Percentiles rank a stretch among this genome's conserved stretches.
Evolutionary conservation across 106 monocot species (phyloP).

Genomic region (Hemerocallis citrina): DNA sequence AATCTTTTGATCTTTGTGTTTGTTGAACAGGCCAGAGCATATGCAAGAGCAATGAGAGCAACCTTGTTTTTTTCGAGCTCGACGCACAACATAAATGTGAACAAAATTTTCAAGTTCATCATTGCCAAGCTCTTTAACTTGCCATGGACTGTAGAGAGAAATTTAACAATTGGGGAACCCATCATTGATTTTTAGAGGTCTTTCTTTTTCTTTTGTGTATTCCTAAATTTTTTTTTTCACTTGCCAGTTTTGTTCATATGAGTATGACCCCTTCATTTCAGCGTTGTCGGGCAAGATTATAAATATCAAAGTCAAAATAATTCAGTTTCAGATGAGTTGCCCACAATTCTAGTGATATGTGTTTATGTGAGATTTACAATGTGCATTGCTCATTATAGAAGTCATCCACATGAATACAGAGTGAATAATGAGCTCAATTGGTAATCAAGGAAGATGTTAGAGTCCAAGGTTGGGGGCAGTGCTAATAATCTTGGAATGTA

Average conservation of each 20-base stretch:
- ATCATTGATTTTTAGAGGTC: conserved; percentile 75
- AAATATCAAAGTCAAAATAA: too few species aligned
- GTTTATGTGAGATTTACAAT: too few species aligned
- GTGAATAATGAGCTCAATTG: too few species aligned
- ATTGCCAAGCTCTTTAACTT: conserved; percentile 81
- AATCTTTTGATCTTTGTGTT: not conserved
- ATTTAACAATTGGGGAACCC: conserved; percentile 89
- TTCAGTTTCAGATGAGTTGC: too few species aligned
- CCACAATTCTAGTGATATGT: too few species aligned
- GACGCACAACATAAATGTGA: conserved; percentile 88
- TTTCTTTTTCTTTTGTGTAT: conserved; percentile 5
- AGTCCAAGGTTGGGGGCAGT: too few species aligned
- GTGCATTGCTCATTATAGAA: too few species aligned
- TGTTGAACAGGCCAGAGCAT: conserved; percentile 75
- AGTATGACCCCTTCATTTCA: too few species aligned
- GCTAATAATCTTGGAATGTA: too few species aligned
- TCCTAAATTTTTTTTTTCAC: conserved; percentile 7
- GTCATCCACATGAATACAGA: too few species aligned
- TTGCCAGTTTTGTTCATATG: conserved; percentile 24
- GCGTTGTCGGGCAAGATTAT: too few species aligned
- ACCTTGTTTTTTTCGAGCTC: conserved; percentile 91
- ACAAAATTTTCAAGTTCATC: conserved; percentile 99
- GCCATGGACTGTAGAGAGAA: conserved; percentile 83
- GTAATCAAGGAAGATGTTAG: too few species aligned
- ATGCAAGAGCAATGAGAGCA: conserved; percentile 81